Conservation (phyloP, 2,329 filamentous ascomycete species). For the Neofusicoccum umdonicola region DNA sequence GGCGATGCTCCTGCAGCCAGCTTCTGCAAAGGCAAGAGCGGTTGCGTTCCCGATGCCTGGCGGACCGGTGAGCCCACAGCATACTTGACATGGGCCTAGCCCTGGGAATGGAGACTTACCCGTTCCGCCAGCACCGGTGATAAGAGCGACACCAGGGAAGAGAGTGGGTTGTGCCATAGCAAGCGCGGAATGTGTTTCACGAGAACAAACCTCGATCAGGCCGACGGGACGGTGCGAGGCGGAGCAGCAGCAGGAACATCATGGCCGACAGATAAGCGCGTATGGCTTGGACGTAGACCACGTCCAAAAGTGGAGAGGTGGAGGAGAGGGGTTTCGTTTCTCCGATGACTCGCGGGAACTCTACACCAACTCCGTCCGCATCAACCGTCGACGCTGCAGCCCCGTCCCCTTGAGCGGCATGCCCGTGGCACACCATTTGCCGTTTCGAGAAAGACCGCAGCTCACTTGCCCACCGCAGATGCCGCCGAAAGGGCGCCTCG, state of each 20-base stretch:
- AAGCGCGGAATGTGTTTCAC: not conserved
- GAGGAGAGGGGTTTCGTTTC: not conserved
- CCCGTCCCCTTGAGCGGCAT: too few relatives aligned
- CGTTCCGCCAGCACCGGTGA: constrained; percentile 36
- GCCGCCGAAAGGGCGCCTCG: too few relatives aligned
- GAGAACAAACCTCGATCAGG: not conserved
- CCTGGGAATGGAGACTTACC: constrained; percentile 21
- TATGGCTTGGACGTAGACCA: not conserved
- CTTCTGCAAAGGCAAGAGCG: constrained; percentile 49
- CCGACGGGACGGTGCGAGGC: too few relatives aligned
- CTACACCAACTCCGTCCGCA: not conserved
- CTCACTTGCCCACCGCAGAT: too few relatives aligned
- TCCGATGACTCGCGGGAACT: not conserved
- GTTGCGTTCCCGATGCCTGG: constrained; percentile 57
- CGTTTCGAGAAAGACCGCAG: too few relatives aligned
- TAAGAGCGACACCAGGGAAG: constrained; percentile 31
- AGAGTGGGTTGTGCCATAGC: not conserved
- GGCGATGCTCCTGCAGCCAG: constrained; percentile 52
- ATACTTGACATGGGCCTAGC: not conserved
- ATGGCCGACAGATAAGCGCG: not conserved
- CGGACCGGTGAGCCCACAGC: constrained; percentile 4
- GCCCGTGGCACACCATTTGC: too few relatives aligned
- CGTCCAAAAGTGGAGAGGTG: constrained; percentile 9
- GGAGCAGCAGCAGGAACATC: too few relatives aligned
- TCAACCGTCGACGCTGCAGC: too few relatives aligned